Conservation (phyloP, 2,329 filamentous ascomycete genomes). For the Scleromitrula shiraiana region DNA sequence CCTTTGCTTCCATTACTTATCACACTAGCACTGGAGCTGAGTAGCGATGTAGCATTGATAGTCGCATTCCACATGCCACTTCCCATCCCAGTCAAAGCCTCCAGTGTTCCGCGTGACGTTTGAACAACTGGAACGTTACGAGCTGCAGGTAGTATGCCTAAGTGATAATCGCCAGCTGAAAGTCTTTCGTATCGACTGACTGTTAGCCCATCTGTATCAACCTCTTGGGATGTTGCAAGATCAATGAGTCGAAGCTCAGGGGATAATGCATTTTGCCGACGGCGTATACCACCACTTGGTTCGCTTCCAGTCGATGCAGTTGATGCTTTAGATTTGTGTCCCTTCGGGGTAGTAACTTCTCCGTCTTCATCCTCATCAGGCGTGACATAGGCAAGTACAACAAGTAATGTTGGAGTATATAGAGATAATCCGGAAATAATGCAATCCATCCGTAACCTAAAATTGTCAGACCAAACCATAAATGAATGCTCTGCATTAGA, state of each 20-base stretch:
- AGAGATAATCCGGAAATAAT: conserved; percentile 95
- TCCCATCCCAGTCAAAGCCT: conserved; percentile 63
- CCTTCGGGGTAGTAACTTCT: conserved; percentile 30
- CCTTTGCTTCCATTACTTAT: conserved; percentile 50
- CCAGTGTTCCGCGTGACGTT: conserved; percentile 65
- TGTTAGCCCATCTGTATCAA: conserved; percentile 78
- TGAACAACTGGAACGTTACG: conserved; percentile 53
- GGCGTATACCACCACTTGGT: conserved; percentile 56
- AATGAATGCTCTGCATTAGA: neutral
- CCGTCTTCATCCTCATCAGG: conserved; percentile 48
- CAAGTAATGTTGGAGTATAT: conserved; percentile 84
- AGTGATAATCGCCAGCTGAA: conserved; percentile 83
- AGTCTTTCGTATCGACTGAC: conserved; percentile 82
- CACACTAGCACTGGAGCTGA: conserved; percentile 79
- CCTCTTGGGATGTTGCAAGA: conserved; percentile 70
- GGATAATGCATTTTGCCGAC: conserved; percentile 70
- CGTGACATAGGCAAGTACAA: conserved; percentile 85
- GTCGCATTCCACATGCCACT: conserved; percentile 86
- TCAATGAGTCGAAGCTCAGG: conserved; percentile 91
- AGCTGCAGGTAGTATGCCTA: conserved; percentile 72
- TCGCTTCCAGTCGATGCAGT: conserved; percentile 45
- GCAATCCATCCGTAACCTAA: conserved; percentile 86
- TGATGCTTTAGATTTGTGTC: conserved; percentile 32
- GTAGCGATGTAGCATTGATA: conserved; percentile 77
- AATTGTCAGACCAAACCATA: conserved; percentile 23